Evolutionary conservation across 2,329 filamentous ascomycete genomes (phyloP), one percentile per base, ranked within the genome.

Genomic region (Trichoderma sp.): DNA sequence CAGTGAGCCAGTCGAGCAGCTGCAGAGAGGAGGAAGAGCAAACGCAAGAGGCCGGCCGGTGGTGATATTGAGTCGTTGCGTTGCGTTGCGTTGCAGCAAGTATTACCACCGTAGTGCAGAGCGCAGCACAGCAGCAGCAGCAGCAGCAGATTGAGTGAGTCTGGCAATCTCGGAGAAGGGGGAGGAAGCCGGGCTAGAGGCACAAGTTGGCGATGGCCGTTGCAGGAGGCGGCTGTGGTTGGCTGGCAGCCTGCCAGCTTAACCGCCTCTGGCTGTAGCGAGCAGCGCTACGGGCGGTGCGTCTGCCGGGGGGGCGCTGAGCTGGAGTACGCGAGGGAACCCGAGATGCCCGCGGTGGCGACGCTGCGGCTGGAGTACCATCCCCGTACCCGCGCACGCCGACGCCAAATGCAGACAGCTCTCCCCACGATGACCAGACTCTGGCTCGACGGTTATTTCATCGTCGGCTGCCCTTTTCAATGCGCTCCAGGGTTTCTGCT

Each of bases 131-230:
- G 30, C 44, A 43, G n/a, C n/a, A 21, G n/a, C 44, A 24, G 21
- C 7, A 3, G 39, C 17, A 44, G 39, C 9, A 44, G 14, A 41
- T 21, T 24, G 21, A 24, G 21, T 24, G 19, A 54, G 30, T 58
- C 14, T 12, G 26, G 34, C 39, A 62, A 54, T 56, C 44, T 56
- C 61, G 52, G 52, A 56, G 61, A 56, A 57, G 61, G 52, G 61
- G 52, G 52, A 57, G 34, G 34, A 63, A 24, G 51, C 51, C 43
- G 61, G 41, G 61, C 61, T 63, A 50, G 44, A 63, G 61, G 51
- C 30, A 45, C 28, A 43, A 63, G 59, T 63, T 63, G 59, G 50
- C 59, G 59, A 63, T 63, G 59, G 56, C 24, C 48, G 59, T 63
- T 54, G 59, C 41, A 47, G 44, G 39, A 28, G 41, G 39, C 44